phyloP scores from a whole-genome alignment of 352 stramenopile genomes.

The Globisporangium emineosum region DNA sequence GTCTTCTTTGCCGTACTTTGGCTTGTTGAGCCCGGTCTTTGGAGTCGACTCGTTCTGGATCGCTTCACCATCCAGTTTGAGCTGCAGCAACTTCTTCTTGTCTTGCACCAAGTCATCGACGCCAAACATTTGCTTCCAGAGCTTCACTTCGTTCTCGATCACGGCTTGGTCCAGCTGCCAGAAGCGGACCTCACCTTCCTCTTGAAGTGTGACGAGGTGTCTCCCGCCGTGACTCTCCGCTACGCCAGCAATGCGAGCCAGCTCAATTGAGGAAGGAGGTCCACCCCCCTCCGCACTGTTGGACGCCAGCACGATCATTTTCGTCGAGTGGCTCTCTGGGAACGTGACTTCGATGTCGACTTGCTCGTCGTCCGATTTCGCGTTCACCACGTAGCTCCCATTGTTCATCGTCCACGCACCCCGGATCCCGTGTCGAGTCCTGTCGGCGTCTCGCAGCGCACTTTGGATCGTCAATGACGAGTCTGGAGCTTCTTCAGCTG shows the following conservation, averaged over 20 bases:
- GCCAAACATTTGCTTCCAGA: conserved; percentile 75
- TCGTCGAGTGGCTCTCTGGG: conserved; percentile 25
- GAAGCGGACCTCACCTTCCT: conserved; percentile 46
- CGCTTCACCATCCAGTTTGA: conserved; percentile 49
- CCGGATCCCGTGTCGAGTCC: conserved; percentile 21
- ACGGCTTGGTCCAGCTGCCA: conserved; percentile 58
- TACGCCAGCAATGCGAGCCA: conserved; percentile 38
- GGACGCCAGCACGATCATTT: conserved; percentile 37
- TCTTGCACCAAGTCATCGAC: conserved; percentile 15
- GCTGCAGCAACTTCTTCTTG: conserved; percentile 19
- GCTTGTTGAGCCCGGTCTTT: conserved; percentile 62
- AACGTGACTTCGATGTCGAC: conserved; percentile 44
- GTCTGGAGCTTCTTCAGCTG: conserved; percentile 10
- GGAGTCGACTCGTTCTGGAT: conserved; percentile 45
- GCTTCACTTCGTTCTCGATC: conserved; percentile 40
- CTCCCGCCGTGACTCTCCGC: conserved; percentile 31
- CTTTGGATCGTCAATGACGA: conserved; percentile 20
- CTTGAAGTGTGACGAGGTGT: conserved; percentile 52
- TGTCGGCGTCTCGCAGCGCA: conserved; percentile 18
- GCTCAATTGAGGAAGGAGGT: neutral
- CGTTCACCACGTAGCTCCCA: conserved; percentile 25
- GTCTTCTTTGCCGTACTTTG: conserved; percentile 95
- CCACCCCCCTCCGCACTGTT: neutral
- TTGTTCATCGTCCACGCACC: conserved; percentile 25
- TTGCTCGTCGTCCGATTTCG: conserved; percentile 19